A percentile compares a stretch with the other conserved stretches of the same genome.
phyloP scores from a whole-genome alignment of 768 basidiomycete species.

The Antrodiella citrinella region DNA sequence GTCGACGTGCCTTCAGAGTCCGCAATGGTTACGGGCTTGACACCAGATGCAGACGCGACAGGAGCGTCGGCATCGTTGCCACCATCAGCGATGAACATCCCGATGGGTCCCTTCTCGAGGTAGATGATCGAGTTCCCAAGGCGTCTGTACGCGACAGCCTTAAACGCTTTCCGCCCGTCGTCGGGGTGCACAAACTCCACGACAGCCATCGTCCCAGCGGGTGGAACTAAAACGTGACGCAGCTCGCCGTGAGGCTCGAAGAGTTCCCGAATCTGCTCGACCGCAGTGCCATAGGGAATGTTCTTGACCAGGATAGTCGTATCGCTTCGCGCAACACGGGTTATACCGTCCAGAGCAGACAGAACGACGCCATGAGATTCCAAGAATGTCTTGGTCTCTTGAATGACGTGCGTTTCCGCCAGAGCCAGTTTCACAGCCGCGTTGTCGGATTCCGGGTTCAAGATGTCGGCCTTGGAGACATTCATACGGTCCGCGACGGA shows the following conservation, averaged over 20 bases:
- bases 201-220: constrained; percentile 88
- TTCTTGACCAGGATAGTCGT: constrained; percentile 92
- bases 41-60: constrained; percentile 16
- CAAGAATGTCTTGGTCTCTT: constrained; percentile 88
- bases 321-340: constrained; percentile 46
- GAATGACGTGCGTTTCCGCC: constrained; percentile 93
- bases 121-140: constrained; percentile 88
- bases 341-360: constrained; percentile 39
- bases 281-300: constrained; percentile 84
- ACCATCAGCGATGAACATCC: constrained; percentile 53
- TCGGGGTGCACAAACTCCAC: constrained; percentile 74
- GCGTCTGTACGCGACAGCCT: constrained; percentile 77
- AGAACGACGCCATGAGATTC: constrained; percentile 68
- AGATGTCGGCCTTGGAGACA: constrained; percentile 78
- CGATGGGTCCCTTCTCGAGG: constrained; percentile 84
- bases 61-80: neutral
- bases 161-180: constrained; percentile 71
- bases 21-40: constrained; percentile 32
- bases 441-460: constrained; percentile 75
- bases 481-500: constrained; percentile 87
- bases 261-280: constrained; percentile 66
- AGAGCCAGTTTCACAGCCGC: constrained; percentile 92
- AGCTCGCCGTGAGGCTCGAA: constrained; percentile 73
- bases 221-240: constrained; percentile 71
- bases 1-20: constrained; percentile 28